phyloP scores from a whole-genome alignment of 805 yeast species.

The Wickerhamiella brachini region DNA sequence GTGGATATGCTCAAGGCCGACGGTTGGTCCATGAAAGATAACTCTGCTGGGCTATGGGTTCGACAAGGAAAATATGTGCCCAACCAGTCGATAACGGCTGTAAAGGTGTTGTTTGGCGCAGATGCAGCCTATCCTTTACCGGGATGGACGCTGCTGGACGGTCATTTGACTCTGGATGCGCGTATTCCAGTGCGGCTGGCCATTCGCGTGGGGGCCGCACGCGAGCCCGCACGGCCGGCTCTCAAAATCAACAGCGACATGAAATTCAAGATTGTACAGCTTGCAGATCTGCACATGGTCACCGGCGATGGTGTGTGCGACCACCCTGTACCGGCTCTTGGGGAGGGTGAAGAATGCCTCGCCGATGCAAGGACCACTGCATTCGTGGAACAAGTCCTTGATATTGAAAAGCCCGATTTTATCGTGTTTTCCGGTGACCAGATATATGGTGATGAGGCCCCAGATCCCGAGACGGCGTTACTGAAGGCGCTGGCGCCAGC shows the following conservation, averaged over 20 bases:
- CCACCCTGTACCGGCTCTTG: conserved; percentile 30
- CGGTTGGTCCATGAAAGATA: conserved; percentile 25
- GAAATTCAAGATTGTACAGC: conserved; percentile 67
- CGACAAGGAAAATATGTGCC: conserved; percentile 33
- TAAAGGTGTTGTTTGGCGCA: conserved; percentile 59
- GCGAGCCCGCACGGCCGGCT: conserved; percentile 6
- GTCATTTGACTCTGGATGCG: conserved; percentile 16
- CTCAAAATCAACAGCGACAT: conserved; percentile 14
- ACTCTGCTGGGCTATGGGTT: conserved; percentile 42
- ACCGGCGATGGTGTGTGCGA: conserved; percentile 70
- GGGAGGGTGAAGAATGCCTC: conserved; percentile 35
- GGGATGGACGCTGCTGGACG: conserved; percentile 40
- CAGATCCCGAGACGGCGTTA: conserved; percentile 73
- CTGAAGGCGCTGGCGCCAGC: conserved; percentile 64
- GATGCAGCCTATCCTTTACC: conserved; percentile 69
- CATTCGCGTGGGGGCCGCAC: conserved; percentile 13
- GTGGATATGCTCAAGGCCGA: conserved; percentile 8
- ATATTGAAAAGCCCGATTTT: conserved; percentile 67
- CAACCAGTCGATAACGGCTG: conserved; percentile 34
- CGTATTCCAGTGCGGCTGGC: conserved; percentile 20
- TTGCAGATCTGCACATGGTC: conserved; percentile 86
- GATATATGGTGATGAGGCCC: conserved; percentile 63
- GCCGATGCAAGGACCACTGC: conserved; percentile 64
- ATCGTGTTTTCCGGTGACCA: conserved; percentile 89
- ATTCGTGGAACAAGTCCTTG: conserved; percentile 52